Evolutionary conservation across 371 early-diverging fungal genomes (phyloP).

Genomic region (Rhizomucor miehei): DNA sequence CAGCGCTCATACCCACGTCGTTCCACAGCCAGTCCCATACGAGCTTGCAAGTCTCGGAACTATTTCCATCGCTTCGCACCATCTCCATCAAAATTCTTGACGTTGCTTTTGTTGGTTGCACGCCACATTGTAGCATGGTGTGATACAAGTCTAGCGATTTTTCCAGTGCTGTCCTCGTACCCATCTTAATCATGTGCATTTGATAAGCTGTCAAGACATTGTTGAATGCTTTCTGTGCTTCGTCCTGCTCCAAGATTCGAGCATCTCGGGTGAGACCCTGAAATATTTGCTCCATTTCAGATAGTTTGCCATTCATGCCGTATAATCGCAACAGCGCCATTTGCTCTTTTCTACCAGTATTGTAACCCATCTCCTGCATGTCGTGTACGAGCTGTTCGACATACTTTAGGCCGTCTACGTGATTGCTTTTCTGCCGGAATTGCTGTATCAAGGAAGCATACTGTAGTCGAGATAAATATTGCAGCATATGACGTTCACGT

Average conservation of each 20-base stretch:
- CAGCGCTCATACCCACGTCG: slow-evolving; percentile 26
- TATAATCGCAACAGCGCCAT: slow-evolving; percentile 33
- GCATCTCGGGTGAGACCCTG: slow-evolving; percentile 19
- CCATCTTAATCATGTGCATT: slow-evolving; percentile 19
- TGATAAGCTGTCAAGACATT: slow-evolving; percentile 32
- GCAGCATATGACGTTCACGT: slow-evolving; percentile 23
- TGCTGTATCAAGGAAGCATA: slow-evolving; percentile 26
- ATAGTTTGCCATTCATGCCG: slow-evolving; percentile 34
- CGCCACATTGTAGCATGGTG: slow-evolving; percentile 26
- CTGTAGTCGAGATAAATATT: slow-evolving; percentile 31
- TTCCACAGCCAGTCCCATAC: slow-evolving; percentile 40
- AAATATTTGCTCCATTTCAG: slow-evolving; percentile 38
- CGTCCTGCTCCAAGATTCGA: slow-evolving; percentile 10
- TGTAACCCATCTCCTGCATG: slow-evolving; percentile 34
- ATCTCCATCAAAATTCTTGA: slow-evolving; percentile 23
- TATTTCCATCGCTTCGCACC: slow-evolving; percentile 17
- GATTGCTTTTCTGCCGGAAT: slow-evolving; percentile 15
- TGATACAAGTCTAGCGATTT: slow-evolving; percentile 34
- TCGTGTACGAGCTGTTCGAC: slow-evolving; percentile 37
- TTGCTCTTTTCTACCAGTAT: slow-evolving; percentile 32
- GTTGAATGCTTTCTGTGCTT: slow-evolving; percentile 32
- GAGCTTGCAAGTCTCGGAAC: slow-evolving; percentile 21
- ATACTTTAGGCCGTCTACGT: slow-evolving; percentile 20
- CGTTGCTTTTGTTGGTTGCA: slow-evolving; percentile 17
- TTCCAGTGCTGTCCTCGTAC: slow-evolving; percentile 14